phyloP scores from a whole-genome alignment of 2,329 filamentous ascomycete genomes.

The Mollisiaceae sp. region DNA sequence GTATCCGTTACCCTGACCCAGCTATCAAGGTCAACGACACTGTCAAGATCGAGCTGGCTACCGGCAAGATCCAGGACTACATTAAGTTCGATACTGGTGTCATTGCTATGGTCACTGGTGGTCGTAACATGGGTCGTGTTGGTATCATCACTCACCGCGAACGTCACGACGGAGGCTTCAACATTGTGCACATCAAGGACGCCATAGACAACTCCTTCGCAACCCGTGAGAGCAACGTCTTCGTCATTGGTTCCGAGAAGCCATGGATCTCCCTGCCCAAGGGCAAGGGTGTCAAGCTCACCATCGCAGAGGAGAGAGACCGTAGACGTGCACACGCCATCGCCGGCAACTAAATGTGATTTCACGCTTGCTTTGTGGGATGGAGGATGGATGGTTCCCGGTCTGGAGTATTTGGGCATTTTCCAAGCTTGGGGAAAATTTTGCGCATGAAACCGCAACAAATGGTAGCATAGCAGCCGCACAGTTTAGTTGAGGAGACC shows the following conservation, averaged over 20 bases:
- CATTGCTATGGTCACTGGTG: conserved; percentile 98
- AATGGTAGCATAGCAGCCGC: conserved; percentile 37
- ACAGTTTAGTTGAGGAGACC: conserved; percentile 29
- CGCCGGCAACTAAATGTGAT: conserved; percentile 41
- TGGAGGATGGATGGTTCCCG: conserved; percentile 32
- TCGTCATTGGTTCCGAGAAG: conserved; percentile 98
- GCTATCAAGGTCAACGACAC: conserved; percentile 99
- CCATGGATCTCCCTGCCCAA: conserved; percentile 99
- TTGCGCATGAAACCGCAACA: conserved; percentile 37
- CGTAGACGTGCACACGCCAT: conserved; percentile 75
- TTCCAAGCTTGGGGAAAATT: conserved; percentile 33
- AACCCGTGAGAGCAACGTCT: conserved; percentile 99
- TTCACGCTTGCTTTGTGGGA: conserved; percentile 37
- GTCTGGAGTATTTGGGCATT: conserved; percentile 42
- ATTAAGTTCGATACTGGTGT: conserved; percentile 99
- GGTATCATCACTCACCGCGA: conserved; percentile 99
- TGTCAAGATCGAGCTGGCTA: conserved; percentile 96
- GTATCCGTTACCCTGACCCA: conserved; percentile 99
- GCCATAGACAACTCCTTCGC: conserved; percentile 99
- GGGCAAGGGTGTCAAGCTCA: conserved; percentile 99
- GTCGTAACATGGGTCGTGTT: conserved; percentile 99
- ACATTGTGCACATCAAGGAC: conserved; percentile 99
- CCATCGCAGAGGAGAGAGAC: conserved; percentile 98
- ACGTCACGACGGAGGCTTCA: conserved; percentile 99
- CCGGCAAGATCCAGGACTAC: conserved; percentile 97